phyloP scores from a whole-genome alignment of 352 stramenopile genomes.

The Phytophthora capsici region DNA sequence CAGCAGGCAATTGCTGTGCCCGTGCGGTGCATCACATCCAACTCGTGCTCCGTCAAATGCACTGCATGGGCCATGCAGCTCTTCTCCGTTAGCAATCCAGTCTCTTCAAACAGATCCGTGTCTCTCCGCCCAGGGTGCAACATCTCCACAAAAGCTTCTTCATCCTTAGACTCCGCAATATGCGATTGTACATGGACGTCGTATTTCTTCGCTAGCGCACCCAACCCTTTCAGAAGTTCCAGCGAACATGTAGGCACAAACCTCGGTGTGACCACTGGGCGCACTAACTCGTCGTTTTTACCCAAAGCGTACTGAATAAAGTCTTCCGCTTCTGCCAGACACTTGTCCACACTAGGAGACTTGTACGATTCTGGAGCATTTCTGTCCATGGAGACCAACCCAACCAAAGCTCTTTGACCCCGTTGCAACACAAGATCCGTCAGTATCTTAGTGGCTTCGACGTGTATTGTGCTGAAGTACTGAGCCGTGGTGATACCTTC shows the following conservation, averaged over 20 bases:
- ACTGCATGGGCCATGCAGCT: constrained; percentile 91
- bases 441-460: constrained; percentile 76
- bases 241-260: constrained; percentile 92
- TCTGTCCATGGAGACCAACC: constrained; percentile 93
- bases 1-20: constrained; percentile 88
- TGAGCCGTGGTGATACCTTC: constrained; percentile 89
- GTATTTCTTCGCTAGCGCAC: constrained; percentile 69
- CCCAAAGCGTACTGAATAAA: constrained; percentile 78
- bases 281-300: constrained; percentile 59
- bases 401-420: constrained; percentile 86
- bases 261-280: constrained; percentile 86
- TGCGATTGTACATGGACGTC: constrained; percentile 87
- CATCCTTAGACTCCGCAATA: constrained; percentile 82
- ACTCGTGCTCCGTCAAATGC: constrained; percentile 73
- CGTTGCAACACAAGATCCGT: constrained; percentile 67
- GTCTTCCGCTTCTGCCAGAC: constrained; percentile 65
- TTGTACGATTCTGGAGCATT: constrained; percentile 81
- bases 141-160: constrained; percentile 79
- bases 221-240: constrained; percentile 78
- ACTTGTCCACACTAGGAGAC: constrained; percentile 58
- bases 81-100: constrained; percentile 66
- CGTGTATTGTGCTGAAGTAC: constrained; percentile 92
- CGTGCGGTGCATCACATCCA: constrained; percentile 51
- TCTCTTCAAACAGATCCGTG: constrained; percentile 72
- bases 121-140: constrained; percentile 74